These are phyloP conservation scores for Pyrrhoderma noxium DNA, from an alignment of 1,284 basidiomycete species.

Conservation along the genomic window DNA sequence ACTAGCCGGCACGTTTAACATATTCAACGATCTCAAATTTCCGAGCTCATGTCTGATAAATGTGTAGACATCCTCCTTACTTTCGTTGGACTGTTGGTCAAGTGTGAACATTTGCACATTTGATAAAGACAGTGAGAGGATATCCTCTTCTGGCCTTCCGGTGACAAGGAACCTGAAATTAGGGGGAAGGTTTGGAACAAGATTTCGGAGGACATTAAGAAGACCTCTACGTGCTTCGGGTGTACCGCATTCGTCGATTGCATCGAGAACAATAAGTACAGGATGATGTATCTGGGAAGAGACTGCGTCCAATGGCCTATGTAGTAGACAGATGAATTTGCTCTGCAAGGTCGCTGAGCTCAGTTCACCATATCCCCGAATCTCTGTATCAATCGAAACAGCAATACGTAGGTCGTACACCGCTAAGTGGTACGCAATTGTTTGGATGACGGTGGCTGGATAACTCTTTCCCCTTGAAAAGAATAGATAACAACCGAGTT, in stretches of 20 bases:
- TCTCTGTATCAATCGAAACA: no score
- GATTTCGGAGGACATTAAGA: background rate
- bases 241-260: constrained; percentile 13
- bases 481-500: background rate
- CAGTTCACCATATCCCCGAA: no score
- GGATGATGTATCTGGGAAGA: background rate
- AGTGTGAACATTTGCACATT: no score
- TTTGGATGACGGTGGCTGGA: background rate
- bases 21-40: no score
- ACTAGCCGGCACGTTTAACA: background rate
- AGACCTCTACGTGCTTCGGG: background rate
- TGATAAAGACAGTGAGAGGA: background rate
- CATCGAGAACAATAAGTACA: constrained; percentile 14
- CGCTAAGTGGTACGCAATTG: background rate
- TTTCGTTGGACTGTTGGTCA: no score
- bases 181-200: background rate
- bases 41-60: no score
- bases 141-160: background rate
- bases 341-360: no score
- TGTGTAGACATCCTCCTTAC: no score
- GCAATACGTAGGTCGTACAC: background rate
- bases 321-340: no score
- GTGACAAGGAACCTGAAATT: constrained; percentile 3
- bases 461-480: background rate
- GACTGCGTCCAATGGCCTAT: background rate